Evolutionary conservation across 768 basidiomycete genomes (phyloP).

Genomic region (Leccinum obscurum): DNA sequence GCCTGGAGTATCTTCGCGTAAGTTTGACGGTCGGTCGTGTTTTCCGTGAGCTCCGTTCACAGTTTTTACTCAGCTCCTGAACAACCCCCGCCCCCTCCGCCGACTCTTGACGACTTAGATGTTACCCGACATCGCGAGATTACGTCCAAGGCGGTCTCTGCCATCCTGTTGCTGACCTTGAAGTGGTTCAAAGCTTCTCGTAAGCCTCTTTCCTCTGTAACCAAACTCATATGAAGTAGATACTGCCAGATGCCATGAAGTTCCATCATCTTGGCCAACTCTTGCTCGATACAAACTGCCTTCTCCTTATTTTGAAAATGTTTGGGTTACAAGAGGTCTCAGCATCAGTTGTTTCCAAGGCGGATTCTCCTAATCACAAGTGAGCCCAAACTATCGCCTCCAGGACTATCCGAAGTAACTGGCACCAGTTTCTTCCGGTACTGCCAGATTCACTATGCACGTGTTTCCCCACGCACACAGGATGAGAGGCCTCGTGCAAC

Average conservation of each 20-base stretch:
- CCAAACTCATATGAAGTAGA: background rate
- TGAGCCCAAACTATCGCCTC: constrained; percentile 33
- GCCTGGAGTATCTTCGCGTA: constrained; percentile 66
- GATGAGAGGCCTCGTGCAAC: constrained; percentile 65
- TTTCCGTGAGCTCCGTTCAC: constrained; percentile 2
- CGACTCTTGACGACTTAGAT: constrained; percentile 88
- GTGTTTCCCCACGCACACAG: constrained; percentile 56
- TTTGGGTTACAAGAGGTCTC: constrained; percentile 95
- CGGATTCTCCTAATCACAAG: constrained; percentile 88
- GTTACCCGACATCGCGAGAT: constrained; percentile 95
- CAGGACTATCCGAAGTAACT: constrained; percentile 8
- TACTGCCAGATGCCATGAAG: constrained; percentile 87
- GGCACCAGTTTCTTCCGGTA: constrained; percentile 88
- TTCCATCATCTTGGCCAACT: constrained; percentile 98
- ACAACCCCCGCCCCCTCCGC: constrained; percentile 62
- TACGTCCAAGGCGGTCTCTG: constrained; percentile 95
- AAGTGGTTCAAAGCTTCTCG: constrained; percentile 99
- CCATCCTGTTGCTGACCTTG: constrained; percentile 82
- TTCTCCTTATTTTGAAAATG: constrained; percentile 94
- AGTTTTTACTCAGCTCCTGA: constrained; percentile 49
- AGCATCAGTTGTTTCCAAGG: constrained; percentile 79
- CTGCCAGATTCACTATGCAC: constrained; percentile 78
- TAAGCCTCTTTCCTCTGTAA: constrained; percentile 42
- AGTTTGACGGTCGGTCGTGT: constrained; percentile 21
- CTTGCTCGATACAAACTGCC: constrained; percentile 91